Evolutionary conservation across 495 filamentous ascomycete genomes (phyloP), one percentile per base, ranked within the genome.

Genomic region (Podospora bellae-mahoneyi): DNA sequence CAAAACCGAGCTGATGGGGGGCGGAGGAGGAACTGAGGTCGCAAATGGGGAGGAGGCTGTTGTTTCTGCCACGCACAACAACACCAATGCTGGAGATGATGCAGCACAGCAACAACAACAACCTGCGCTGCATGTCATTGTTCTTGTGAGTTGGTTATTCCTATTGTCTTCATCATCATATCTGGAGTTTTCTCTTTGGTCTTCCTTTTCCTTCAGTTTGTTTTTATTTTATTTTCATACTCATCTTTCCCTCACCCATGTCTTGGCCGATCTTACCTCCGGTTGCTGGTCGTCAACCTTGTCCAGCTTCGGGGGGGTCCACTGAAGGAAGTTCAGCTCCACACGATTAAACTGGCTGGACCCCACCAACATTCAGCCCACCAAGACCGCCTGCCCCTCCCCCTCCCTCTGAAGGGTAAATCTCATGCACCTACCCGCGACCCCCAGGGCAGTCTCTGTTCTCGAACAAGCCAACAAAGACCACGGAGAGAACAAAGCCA

Each of bases 121-220:
- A 23, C 23, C 88, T 74, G 86, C 89, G 34, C 83, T 94, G 79
- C 89, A 94, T 74, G 86, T 94, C 64, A 92, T 93, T 80, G 85
- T 93, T 65, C 80, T 94, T 81, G 91, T 94, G 83, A 86, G 91
- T 86, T 62, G 34, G 34, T 39, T 5, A n/a, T 34, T 44, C 32
- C 28, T 34, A 34, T 44, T 7, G 7, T 30, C 28, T 4, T 66
- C 44, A 27, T 53, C 19, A 57, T 28, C 44, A 39, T 39, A 60
- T 64, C n/a, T 64, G n/a, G 44, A 23, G 23, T 1, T 23, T 71
- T 30, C 64, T 58, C n/a, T 54, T 53, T 59, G 26, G 10, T 48
- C 34, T 58, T 57, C 9, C 28, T 2, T 63, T 32, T 4, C 34
- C 34, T 39, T 39, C 34, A 39, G 23, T 23, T 54, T 62, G 27